phyloP scores from a whole-genome alignment of 768 basidiomycete genomes.

The Paxillus ammoniavirescens region DNA sequence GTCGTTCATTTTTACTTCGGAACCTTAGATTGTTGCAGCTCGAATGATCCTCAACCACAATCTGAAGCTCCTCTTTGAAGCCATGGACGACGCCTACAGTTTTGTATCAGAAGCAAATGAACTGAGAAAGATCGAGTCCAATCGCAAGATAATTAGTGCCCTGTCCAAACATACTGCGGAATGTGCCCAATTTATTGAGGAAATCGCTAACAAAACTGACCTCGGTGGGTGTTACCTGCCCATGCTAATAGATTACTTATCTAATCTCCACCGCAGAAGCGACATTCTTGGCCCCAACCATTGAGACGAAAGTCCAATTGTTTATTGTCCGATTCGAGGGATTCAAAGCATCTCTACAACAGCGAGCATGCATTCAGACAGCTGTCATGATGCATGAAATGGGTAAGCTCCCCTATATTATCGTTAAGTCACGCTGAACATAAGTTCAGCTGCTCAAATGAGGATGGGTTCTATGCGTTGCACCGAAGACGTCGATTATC shows the following conservation, averaged over 20 bases:
- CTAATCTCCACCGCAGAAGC: too few species aligned
- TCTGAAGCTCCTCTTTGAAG: not conserved
- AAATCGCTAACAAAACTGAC: not conserved
- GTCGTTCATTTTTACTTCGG: not conserved
- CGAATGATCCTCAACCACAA: not conserved
- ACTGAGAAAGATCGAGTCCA: not conserved
- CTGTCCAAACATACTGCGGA: conserved; percentile 24
- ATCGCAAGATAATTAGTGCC: not conserved
- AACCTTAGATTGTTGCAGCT: not conserved
- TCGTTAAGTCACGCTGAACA: too few species aligned
- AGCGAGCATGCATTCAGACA: not conserved
- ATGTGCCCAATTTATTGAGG: conserved; percentile 27
- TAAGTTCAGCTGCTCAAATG: too few species aligned
- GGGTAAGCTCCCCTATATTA: too few species aligned
- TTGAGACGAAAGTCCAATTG: not conserved
- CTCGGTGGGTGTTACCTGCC: too few species aligned
- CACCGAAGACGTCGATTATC: not conserved
- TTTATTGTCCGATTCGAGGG: conserved; percentile 2
- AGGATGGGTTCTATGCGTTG: too few species aligned
- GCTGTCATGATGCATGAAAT: too few species aligned
- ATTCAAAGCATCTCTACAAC: not conserved
- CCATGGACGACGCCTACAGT: not conserved
- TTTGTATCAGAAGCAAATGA: not conserved
- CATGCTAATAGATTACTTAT: too few species aligned
- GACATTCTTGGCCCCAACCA: conserved; percentile 1